Base-by-base conservation (phyloP, 192 early-diverging fungal genomes). In the Podila minutissima region DNA sequence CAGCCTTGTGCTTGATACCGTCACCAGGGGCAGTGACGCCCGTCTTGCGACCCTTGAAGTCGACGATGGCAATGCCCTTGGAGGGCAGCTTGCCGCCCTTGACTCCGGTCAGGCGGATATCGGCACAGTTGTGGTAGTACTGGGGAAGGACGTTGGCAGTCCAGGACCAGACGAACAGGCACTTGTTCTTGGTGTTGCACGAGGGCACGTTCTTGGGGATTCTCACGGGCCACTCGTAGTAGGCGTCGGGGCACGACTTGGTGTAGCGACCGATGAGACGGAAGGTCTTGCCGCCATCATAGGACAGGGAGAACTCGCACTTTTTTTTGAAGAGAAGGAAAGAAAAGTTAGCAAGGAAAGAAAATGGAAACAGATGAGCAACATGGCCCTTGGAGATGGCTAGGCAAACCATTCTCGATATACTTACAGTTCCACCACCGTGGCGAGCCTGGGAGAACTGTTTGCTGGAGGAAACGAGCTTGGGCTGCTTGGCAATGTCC, bases 41-140 rank as follows among this genome's bases (percentile, higher is more conserved):
- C 38, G 15, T 35, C 62, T 68, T 63, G 31, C 22, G 37, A 33
- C 51, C 46, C 15, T 33, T 38, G 41, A 73, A 81, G 50, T 81
- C 77, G 20, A 81, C 77, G 37, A 72, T 72, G 29, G 62, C 51
- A 35, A 81, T 81, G 2, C 65, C 62, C 37, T 69, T 60, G 0
- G 20, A 41, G 49, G 70, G 70, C 9, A 24, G 66, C 35, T 48
- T 41, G 55, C 48, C 66, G 48, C 53, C 53, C 60, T 72, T 69
- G 66, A 24, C 57, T 35, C 89, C 88, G 7, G 65, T 74, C 66
- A 93, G 85, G 38, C 83, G 84, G 38, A 94, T 85, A 74, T 93
- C 91, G 41, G 88, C 92, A 65, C 92, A 93, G 86, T 92, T 92
- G 84, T 86, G 87, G 87, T 94, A 94, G 71, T 89, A 93, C 83